Evolutionary conservation across 2,329 filamentous ascomycete genomes (phyloP).

Genomic region (Xylaria sp.): DNA sequence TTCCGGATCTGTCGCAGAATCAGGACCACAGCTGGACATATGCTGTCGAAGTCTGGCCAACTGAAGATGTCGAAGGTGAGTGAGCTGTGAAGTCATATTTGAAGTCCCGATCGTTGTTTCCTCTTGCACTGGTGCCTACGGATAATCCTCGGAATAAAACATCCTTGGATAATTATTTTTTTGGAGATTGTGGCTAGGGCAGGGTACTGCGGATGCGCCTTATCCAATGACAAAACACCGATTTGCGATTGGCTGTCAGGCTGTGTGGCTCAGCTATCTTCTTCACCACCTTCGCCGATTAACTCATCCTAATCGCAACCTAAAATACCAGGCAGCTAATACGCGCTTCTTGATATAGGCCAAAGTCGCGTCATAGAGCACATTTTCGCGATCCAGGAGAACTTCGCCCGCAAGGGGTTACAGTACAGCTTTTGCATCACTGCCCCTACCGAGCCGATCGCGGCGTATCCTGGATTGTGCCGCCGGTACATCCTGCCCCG

Average conservation of each 20-base stretch:
- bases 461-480: slow-evolving; percentile 14
- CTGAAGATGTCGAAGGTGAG: slow-evolving; percentile 24
- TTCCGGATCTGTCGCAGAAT: not conserved
- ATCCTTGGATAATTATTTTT: not conserved
- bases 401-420: slow-evolving; percentile 20
- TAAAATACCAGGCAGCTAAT: slow-evolving; percentile 28
- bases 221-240: not conserved
- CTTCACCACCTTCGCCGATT: not conserved
- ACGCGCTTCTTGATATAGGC: slow-evolving; percentile 12
- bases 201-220: too few species aligned
- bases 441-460: slow-evolving; percentile 9
- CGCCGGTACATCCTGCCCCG: slow-evolving; percentile 31
- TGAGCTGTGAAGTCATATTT: slow-evolving; percentile 8
- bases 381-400: slow-evolving; percentile 19
- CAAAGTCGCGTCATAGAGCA: slow-evolving; percentile 22
- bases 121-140: slow-evolving; percentile 5
- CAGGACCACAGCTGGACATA: slow-evolving; percentile 28
- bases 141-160: not conserved
- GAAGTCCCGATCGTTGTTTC: slow-evolving; percentile 1
- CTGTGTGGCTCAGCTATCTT: not conserved
- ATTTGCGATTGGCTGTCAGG: not conserved
- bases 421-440: slow-evolving; percentile 16
- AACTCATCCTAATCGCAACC: slow-evolving; percentile 4
- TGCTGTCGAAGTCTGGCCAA: slow-evolving; percentile 33
- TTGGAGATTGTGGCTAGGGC: not conserved